Evolutionary conservation across 345 rosid genomes (phyloP).

Genomic region (Gossypium bickii): DNA sequence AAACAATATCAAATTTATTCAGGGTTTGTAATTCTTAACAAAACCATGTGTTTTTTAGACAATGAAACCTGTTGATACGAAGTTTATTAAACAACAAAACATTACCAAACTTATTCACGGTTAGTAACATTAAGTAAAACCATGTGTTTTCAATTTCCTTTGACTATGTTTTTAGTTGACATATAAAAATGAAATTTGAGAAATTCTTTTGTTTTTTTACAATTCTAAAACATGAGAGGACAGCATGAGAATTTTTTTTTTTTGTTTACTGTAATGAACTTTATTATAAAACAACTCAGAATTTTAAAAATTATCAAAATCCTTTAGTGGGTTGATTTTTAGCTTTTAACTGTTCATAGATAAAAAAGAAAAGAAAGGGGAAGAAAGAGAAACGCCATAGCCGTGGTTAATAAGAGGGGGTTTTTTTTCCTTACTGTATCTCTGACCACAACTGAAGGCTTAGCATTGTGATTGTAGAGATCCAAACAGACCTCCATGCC

Average conservation of each 20-base stretch:
- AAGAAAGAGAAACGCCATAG: neutral
- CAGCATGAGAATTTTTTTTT: neutral
- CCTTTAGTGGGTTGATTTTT: constrained; percentile 2
- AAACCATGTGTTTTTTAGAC: too few species aligned
- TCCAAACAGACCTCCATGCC: constrained; percentile 99
- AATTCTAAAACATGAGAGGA: neutral
- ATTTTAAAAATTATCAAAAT: neutral
- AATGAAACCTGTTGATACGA: too few species aligned
- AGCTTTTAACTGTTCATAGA: too few species aligned
- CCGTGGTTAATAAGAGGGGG: neutral
- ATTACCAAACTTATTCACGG: too few species aligned
- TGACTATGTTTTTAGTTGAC: neutral
- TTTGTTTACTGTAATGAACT: neutral
- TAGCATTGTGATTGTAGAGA: constrained; percentile 70
- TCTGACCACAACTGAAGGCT: constrained; percentile 82
- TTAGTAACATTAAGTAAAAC: too few species aligned
- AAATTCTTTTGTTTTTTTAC: neutral
- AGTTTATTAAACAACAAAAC: too few species aligned
- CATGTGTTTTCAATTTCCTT: too few species aligned
- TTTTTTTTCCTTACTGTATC: constrained; percentile 51
- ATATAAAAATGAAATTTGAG: neutral
- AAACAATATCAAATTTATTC: too few species aligned
- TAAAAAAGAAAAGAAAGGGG: neutral
- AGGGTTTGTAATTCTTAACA: too few species aligned
- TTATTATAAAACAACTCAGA: neutral